Conservation (phyloP, 495 filamentous ascomycete species). For the Hypoxylon intermedium region DNA sequence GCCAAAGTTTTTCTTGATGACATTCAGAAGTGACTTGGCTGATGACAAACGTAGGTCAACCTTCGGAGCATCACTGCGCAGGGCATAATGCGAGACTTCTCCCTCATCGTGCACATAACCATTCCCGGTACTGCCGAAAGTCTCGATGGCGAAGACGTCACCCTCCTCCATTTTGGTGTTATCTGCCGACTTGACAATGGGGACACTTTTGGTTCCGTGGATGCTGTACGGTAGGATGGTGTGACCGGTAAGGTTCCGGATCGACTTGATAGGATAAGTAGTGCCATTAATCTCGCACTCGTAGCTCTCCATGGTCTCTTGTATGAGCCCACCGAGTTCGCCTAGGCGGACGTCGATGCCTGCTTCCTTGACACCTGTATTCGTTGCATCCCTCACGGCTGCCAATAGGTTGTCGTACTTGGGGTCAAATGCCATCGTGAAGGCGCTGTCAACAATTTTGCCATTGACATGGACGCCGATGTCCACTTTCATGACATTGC, state of each 20-base stretch:
- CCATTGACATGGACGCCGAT: slow-evolving; percentile 92
- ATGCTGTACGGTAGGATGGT: slow-evolving; percentile 86
- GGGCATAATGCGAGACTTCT: slow-evolving; percentile 81
- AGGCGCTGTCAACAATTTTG: slow-evolving; percentile 90
- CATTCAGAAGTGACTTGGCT: slow-evolving; percentile 80
- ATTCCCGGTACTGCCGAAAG: slow-evolving; percentile 91
- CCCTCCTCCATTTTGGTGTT: slow-evolving; percentile 94
- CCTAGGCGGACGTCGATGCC: slow-evolving; percentile 82
- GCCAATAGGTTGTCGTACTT: slow-evolving; percentile 82
- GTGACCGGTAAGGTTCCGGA: slow-evolving; percentile 89
- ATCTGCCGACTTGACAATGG: slow-evolving; percentile 82
- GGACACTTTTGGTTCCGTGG: slow-evolving; percentile 87
- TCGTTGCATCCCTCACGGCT: slow-evolving; percentile 85
- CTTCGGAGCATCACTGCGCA: slow-evolving; percentile 67
- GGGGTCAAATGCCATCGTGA: slow-evolving; percentile 87
- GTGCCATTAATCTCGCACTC: slow-evolving; percentile 80
- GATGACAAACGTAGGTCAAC: slow-evolving; percentile 73
- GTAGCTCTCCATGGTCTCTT: slow-evolving; percentile 90
- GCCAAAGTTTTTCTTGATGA: slow-evolving; percentile 92
- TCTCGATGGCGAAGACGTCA: slow-evolving; percentile 91
- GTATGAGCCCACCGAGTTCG: slow-evolving; percentile 78
- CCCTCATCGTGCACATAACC: slow-evolving; percentile 84
- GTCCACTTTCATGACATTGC: slow-evolving; percentile 93
- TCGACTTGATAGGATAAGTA: slow-evolving; percentile 81
- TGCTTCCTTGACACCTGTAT: slow-evolving; percentile 83